These are phyloP conservation scores for Vigna mungo DNA, from an alignment of 306 rosid species.

Conservation along the genomic window DNA sequence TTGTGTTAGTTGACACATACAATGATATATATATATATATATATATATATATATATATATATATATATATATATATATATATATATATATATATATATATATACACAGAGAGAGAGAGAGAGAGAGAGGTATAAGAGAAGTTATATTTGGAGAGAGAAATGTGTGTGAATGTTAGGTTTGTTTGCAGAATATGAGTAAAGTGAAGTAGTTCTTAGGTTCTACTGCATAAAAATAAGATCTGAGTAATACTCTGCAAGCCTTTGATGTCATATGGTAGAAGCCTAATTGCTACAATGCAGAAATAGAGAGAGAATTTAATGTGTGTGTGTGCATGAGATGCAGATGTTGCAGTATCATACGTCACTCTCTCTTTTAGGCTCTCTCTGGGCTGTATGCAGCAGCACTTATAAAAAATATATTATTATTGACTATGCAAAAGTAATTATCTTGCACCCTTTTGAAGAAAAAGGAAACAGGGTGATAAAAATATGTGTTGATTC, in stretches of 20 bases:
- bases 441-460: not conserved
- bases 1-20: not conserved
- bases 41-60: no score
- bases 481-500: not conserved
- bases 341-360: constrained; percentile 31
- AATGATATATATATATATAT: no score
- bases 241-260: constrained; percentile 2
- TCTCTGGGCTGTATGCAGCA: constrained; percentile 1
- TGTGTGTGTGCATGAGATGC: constrained; percentile 38
- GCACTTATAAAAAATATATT: not conserved
- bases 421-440: not conserved
- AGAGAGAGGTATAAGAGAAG: no score
- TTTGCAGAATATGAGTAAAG: constrained; percentile 26
- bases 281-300: constrained; percentile 30
- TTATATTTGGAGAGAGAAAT: not conserved
- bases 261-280: constrained; percentile 12
- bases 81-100: no score
- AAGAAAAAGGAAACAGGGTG: not conserved
- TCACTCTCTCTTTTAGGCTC: constrained; percentile 24
- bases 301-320: not conserved
- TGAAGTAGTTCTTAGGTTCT: constrained; percentile 19
- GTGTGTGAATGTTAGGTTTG: not conserved
- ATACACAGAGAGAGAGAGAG: no score
- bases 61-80: no score
- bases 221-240: not conserved